Conservation (phyloP, 2,329 filamentous ascomycete species). For the Pseudocercospora musae region DNA sequence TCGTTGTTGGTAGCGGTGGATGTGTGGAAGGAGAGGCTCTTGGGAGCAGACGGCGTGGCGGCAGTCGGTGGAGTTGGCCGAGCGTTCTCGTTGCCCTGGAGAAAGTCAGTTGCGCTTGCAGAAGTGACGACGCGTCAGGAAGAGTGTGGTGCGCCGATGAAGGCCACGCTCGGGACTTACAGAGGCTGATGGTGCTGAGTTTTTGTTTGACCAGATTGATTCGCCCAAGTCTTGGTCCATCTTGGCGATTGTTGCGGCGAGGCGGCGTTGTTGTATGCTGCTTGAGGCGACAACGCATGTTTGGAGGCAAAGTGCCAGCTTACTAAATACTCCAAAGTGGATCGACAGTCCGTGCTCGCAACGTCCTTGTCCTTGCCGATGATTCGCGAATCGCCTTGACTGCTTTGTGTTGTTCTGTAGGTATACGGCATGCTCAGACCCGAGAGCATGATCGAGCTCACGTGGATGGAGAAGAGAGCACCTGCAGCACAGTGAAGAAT, state of each 20-base stretch:
- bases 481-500: too few species aligned
- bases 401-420: too few species aligned
- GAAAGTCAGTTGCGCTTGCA: not conserved
- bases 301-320: not conserved
- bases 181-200: not conserved
- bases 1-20: not conserved
- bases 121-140: not conserved
- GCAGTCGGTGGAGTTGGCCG: not conserved
- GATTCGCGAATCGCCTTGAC: not conserved
- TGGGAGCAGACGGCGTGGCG: not conserved
- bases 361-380: not conserved
- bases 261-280: not conserved
- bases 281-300: not conserved
- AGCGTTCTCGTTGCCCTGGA: not conserved
- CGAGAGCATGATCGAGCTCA: too few species aligned
- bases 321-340: not conserved
- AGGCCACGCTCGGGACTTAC: not conserved
- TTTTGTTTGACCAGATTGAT: not conserved
- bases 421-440: too few species aligned
- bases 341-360: not conserved
- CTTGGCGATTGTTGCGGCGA: not conserved
- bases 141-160: not conserved
- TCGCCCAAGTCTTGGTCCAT: not conserved
- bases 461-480: too few species aligned
- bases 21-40: not conserved